Evolutionary conservation across 306 rosid genomes (phyloP).

Genomic region (Prunus fruticosa): DNA sequence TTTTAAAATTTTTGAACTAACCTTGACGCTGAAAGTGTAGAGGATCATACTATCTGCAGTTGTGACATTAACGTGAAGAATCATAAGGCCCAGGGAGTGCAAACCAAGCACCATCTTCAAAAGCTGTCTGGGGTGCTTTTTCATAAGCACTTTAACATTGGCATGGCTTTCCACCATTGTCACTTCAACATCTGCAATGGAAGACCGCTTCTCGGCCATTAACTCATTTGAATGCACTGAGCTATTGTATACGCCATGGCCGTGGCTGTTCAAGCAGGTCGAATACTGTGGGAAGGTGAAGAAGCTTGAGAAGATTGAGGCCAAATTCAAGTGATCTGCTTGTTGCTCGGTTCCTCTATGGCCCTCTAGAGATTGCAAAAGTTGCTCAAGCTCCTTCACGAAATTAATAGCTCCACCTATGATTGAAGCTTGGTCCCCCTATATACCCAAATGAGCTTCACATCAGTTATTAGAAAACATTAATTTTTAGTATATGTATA

Average conservation of each 20-base stretch:
- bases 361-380: constrained; percentile 30
- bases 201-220: constrained; percentile 11
- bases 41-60: constrained; percentile 32
- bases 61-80: constrained; percentile 43
- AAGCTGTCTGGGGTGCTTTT: constrained; percentile 35
- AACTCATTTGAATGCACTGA: not conserved
- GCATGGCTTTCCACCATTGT: constrained; percentile 41
- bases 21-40: constrained; percentile 42
- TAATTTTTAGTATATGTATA: not conserved
- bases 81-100: constrained; percentile 29
- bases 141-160: constrained; percentile 30
- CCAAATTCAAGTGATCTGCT: not conserved
- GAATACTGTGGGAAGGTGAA: constrained; percentile 37
- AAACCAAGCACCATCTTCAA: constrained; percentile 35
- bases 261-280: not conserved
- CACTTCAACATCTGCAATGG: constrained; percentile 41
- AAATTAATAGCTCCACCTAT: constrained; percentile 43
- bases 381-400: constrained; percentile 44
- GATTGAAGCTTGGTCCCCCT: constrained; percentile 54
- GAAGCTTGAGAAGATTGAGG: constrained; percentile 22
- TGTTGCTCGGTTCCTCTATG: constrained; percentile 15
- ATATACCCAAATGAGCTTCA: not conserved
- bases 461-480: not conserved
- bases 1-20: not conserved
- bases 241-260: not conserved